Evolutionary conservation across 1,139 yeast genomes (phyloP), one percentile per base, ranked within the genome.

Genomic region (Magnusiomyces suaveolens): DNA sequence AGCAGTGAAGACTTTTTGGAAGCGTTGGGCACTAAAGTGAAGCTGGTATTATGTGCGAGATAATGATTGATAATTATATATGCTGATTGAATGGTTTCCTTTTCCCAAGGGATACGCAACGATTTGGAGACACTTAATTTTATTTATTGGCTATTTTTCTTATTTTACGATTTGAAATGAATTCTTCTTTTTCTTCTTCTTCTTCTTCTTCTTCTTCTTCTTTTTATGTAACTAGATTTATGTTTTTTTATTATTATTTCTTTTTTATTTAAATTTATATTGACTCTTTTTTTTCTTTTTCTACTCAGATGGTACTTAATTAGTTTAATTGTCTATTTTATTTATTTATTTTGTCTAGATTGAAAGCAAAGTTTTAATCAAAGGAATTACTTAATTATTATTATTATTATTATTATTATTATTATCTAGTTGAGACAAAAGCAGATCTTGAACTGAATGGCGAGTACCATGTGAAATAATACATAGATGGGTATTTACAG

Each of bases 21-120:
- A 14, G 69, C 68, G 16, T 56, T 72, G 48, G 66, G 64, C 25
- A 65, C 62, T 32, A 66, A 64, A 46, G 59, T 65, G 48, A 72
- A 72, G 62, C 58, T 72, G 52, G 72, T 71, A 3, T 60, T 71
- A 25, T 67, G 69, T 54, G 72, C 73, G 54, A 55, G 46, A 57
- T 64, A 14, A 57, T 52, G 58, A 6, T 29, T 29, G n/a, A 58
- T 54, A 21, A 53, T 56, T 25, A n/a, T n/a, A n/a, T n/a, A n/a
- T n/a, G n/a, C n/a, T n/a, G n/a, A n/a, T n/a, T n/a, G n/a, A n/a
- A n/a, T n/a, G n/a, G n/a, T n/a, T n/a, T n/a, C n/a, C n/a, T n/a
- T n/a, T n/a, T n/a, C n/a, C n/a, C n/a, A n/a, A n/a, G n/a, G n/a
- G n/a, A n/a, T n/a, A n/a, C n/a, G n/a, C n/a, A n/a, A n/a, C n/a